Conservation (phyloP, 1,284 basidiomycete species). For the Puccinia coronata region DNA sequence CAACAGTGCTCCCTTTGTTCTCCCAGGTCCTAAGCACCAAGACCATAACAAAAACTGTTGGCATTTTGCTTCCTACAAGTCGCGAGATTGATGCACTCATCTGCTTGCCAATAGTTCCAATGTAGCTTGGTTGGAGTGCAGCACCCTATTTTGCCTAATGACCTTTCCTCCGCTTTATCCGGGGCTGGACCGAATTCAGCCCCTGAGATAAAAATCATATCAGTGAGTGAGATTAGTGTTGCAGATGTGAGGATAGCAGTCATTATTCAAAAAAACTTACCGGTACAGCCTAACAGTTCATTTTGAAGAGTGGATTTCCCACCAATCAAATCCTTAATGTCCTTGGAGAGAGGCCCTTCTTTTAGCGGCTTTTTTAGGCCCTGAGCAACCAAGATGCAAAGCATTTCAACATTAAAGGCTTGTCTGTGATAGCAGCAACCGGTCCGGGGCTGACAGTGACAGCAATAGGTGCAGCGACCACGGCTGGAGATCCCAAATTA, state of each 20-base stretch:
- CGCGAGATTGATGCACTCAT: conserved; percentile 88
- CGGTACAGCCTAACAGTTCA: conserved; percentile 74
- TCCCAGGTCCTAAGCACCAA: conserved; percentile 87
- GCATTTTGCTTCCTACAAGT: conserved; percentile 92
- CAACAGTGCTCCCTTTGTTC: conserved; percentile 86
- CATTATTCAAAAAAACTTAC: conserved; percentile 65
- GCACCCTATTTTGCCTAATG: conserved; percentile 92
- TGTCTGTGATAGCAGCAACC: conserved; percentile 78
- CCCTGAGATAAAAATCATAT: conserved; percentile 50
- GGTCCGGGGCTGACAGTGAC: conserved; percentile 60
- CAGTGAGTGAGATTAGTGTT: background rate
- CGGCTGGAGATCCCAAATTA: conserved; percentile 54
- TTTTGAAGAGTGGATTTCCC: conserved; percentile 98
- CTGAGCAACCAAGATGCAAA: conserved; percentile 87
- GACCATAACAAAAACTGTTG: conserved; percentile 92
- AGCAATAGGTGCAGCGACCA: conserved; percentile 60
- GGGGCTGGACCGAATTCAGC: conserved; percentile 70
- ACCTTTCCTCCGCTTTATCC: conserved; percentile 95
- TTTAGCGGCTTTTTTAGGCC: conserved; percentile 93
- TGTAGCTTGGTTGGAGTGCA: conserved; percentile 76
- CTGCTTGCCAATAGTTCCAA: conserved; percentile 89
- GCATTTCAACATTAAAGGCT: conserved; percentile 83
- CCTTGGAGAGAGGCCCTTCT: conserved; percentile 87
- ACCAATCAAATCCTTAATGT: conserved; percentile 96
- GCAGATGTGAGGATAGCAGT: background rate